These are phyloP conservation scores for Raddia guianensis DNA, from an alignment of 176 grass and related monocot genomes.

Conservation along the genomic window DNA sequence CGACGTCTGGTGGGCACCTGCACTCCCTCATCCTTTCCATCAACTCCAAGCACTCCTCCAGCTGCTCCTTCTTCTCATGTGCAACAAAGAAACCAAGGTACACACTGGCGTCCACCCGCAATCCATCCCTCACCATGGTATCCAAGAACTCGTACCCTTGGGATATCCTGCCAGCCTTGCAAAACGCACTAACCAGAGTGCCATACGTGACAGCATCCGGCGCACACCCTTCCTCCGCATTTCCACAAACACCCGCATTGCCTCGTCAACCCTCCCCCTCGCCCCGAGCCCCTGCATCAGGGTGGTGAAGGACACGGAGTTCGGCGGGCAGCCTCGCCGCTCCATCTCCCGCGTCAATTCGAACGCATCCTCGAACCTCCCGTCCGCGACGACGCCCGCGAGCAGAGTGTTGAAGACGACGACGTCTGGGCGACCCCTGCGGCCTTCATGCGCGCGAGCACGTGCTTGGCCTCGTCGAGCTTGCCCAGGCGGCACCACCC, in stretches of 20 bases:
- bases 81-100: constrained; percentile 70
- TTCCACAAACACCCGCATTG: constrained; percentile 93
- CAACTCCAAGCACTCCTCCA: constrained; percentile 89
- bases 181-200: constrained; percentile 75
- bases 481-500: constrained; percentile 93
- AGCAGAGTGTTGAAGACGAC: constrained; percentile 96
- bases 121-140: constrained; percentile 56
- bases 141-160: constrained; percentile 80
- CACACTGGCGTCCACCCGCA: constrained; percentile 62
- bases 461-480: constrained; percentile 87
- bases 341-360: constrained; percentile 75
- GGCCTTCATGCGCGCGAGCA: constrained; percentile 79
- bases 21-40: constrained; percentile 76
- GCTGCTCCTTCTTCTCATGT: constrained; percentile 79
- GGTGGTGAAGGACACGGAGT: constrained; percentile 88
- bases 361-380: constrained; percentile 85
- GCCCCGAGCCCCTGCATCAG: constrained; percentile 86
- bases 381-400: constrained; percentile 68
- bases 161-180: constrained; percentile 69
- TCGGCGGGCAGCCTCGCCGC: constrained; percentile 65
- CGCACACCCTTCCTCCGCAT: constrained; percentile 69
- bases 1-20: constrained; percentile 57
- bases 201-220: constrained; percentile 71
- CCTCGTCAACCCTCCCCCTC: constrained; percentile 78
- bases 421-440: constrained; percentile 66